Conservation (phyloP, 129 eudicot species). For the Centaurea solstitialis region DNA sequence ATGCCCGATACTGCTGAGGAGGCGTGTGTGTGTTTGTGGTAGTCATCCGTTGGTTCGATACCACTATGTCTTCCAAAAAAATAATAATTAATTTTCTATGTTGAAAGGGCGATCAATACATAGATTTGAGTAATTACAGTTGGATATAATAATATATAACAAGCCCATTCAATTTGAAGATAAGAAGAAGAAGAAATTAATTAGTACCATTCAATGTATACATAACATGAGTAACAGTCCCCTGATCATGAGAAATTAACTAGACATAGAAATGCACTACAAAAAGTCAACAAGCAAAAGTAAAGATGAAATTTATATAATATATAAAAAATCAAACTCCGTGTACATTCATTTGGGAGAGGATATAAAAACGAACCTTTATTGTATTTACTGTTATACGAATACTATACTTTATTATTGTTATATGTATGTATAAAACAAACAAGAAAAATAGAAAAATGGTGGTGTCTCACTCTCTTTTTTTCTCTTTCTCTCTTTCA, state of each 20-base stretch:
- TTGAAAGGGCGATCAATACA: too few relatives aligned
- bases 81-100: too few relatives aligned
- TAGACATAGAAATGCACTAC: too few relatives aligned
- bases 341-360: conserved; percentile 1
- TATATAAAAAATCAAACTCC: not conserved
- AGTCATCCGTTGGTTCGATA: too few relatives aligned
- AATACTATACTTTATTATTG: not conserved
- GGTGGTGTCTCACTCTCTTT: not conserved
- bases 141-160: too few relatives aligned
- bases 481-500: not conserved
- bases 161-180: not conserved
- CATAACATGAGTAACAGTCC: not conserved
- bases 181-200: not conserved
- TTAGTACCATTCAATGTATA: not conserved
- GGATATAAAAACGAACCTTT: not conserved
- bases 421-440: not conserved
- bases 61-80: too few relatives aligned
- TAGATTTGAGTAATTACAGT: too few relatives aligned
- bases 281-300: conserved; percentile 5
- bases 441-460: not conserved
- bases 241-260: not conserved
- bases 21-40: too few relatives aligned
- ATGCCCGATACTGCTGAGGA: too few relatives aligned
- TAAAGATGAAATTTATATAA: not conserved
- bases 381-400: conserved; percentile 1